Percentiles rank a stretch among this genome's conserved stretches.
These are phyloP conservation scores for Bathelium albidoporum DNA, from an alignment of 495 filamentous ascomycete species.

Conservation along the genomic window DNA sequence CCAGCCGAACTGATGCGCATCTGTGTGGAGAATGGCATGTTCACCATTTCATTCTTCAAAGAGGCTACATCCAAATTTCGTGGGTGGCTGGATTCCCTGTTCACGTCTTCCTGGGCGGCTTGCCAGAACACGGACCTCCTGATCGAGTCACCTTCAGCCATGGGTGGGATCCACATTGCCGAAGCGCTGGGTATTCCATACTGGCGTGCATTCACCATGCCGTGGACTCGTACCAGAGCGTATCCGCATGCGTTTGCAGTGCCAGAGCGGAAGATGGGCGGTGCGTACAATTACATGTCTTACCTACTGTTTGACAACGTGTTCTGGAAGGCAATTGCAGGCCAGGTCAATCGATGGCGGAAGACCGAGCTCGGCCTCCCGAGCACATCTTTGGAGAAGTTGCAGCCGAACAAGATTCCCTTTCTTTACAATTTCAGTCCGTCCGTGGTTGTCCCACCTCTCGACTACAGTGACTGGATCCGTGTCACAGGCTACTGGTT, in stretches of 20 bases:
- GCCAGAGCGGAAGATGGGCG: conserved; percentile 85
- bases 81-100: conserved; percentile 83
- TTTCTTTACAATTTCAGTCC: conserved; percentile 98
- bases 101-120: conserved; percentile 71
- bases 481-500: conserved; percentile 98
- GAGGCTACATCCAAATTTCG: conserved; percentile 85
- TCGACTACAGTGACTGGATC: conserved; percentile 98
- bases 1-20: conserved; percentile 90
- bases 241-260: conserved; percentile 98
- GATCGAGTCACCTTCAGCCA: conserved; percentile 92
- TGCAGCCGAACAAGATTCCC: conserved; percentile 92
- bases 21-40: conserved; percentile 96
- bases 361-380: conserved; percentile 67
- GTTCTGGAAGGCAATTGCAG: conserved; percentile 88
- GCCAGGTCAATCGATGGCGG: conserved; percentile 89
- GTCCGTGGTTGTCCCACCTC: conserved; percentile 77
- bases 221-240: conserved; percentile 89
- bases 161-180: conserved; percentile 98
- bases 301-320: conserved; percentile 97
- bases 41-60: conserved; percentile 80
- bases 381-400: conserved; percentile 73
- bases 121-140: conserved; percentile 84
- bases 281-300: conserved; percentile 85
- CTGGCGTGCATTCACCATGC: conserved; percentile 97
- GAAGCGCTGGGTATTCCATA: conserved; percentile 90